Conservation (phyloP, 768 basidiomycete species). For the Lactarius evosmus region DNA sequence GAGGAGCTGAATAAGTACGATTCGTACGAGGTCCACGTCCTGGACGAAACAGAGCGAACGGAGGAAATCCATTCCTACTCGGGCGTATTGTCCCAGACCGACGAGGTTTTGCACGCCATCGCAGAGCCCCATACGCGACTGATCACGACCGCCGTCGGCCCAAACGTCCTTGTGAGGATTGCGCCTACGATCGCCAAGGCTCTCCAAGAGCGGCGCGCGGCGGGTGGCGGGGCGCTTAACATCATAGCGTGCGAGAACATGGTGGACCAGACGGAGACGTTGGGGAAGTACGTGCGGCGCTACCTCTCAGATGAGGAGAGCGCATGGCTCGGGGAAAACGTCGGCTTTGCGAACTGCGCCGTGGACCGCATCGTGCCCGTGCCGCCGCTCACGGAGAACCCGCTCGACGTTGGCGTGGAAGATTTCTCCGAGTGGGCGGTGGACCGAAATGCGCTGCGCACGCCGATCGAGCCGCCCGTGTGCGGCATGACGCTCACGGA, state of each 20-base stretch:
- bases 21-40: slow-evolving; percentile 37
- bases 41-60: slow-evolving; percentile 30
- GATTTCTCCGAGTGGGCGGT: slow-evolving; percentile 43
- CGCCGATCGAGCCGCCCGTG: slow-evolving; percentile 31
- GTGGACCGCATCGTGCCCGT: slow-evolving; percentile 41
- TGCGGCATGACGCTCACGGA: slow-evolving; percentile 36
- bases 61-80: slow-evolving; percentile 29
- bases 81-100: slow-evolving; percentile 27
- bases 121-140: slow-evolving; percentile 31
- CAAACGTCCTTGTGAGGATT: slow-evolving; percentile 36
- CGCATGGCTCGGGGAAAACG: slow-evolving; percentile 32
- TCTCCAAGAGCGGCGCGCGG: slow-evolving; percentile 32
- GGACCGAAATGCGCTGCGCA: slow-evolving; percentile 34
- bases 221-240: slow-evolving; percentile 32
- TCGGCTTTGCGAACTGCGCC: slow-evolving; percentile 43
- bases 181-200: slow-evolving; percentile 38
- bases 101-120: slow-evolving; percentile 27
- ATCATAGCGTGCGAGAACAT: slow-evolving; percentile 44
- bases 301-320: slow-evolving; percentile 35
- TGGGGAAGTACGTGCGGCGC: slow-evolving; percentile 34
- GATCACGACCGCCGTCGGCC: slow-evolving; percentile 41
- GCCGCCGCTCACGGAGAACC: slow-evolving; percentile 24
- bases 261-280: slow-evolving; percentile 36
- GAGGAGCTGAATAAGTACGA: slow-evolving; percentile 34
- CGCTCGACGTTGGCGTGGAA: slow-evolving; percentile 42